Conservation (phyloP, 768 basidiomycete species). For the Pulveroboletus frians region DNA sequence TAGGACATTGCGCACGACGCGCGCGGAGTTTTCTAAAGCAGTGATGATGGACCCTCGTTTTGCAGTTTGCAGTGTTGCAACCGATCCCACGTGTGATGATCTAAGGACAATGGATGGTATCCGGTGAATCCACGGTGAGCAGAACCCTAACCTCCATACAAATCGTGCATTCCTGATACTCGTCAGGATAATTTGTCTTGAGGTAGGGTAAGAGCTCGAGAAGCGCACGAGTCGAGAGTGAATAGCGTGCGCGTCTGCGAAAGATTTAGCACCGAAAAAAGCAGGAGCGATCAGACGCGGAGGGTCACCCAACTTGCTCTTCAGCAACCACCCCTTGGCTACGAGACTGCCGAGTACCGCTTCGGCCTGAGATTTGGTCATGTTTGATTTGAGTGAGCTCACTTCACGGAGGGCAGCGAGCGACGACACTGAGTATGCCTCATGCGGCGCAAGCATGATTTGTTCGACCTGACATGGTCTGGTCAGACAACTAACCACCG, state of each 20-base stretch:
- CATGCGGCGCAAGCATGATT: constrained; percentile 76
- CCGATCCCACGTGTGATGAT: constrained; percentile 63
- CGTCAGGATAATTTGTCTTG: constrained; percentile 65
- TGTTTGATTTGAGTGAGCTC: constrained; percentile 49
- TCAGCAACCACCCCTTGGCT: constrained; percentile 72
- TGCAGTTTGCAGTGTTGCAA: constrained; percentile 60
- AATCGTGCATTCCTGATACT: constrained; percentile 65
- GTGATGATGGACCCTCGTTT: constrained; percentile 56
- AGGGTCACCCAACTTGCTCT: constrained; percentile 57
- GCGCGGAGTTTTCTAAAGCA: constrained; percentile 54
- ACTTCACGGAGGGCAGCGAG: constrained; percentile 72
- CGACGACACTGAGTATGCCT: constrained; percentile 73
- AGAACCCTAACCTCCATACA: constrained; percentile 55
- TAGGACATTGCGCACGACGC: constrained; percentile 45
- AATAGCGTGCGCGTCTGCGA: constrained; percentile 61
- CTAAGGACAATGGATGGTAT: constrained; percentile 31
- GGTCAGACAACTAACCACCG: not conserved
- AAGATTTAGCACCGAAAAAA: constrained; percentile 3
- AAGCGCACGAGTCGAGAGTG: constrained; percentile 68
- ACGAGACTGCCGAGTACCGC: constrained; percentile 72
- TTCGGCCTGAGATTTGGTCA: constrained; percentile 75
- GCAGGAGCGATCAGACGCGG: not conserved
- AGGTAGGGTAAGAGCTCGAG: constrained; percentile 73
- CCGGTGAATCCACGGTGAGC: not conserved
- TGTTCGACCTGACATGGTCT: constrained; percentile 62